These are phyloP conservation scores for Hypoxylon sp. DNA, from an alignment of 2,329 filamentous ascomycete species.

Conservation along the genomic window DNA sequence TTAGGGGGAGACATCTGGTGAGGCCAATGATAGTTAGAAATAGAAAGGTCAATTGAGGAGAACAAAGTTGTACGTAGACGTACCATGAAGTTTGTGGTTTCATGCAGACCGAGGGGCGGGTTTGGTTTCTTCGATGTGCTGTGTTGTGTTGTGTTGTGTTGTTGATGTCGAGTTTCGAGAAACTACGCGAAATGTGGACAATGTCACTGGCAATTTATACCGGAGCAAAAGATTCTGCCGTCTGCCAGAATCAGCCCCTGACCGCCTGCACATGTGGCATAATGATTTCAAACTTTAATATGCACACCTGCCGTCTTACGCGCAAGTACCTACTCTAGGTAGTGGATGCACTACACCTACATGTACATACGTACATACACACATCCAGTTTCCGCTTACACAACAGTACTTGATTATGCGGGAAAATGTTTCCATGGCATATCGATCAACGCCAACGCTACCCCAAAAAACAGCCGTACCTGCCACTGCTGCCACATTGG, in stretches of 20 bases:
- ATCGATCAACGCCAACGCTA: too few relatives aligned
- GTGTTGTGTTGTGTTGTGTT: neutral
- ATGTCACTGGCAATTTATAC: neutral
- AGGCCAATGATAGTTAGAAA: too few relatives aligned
- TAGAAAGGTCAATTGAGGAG: constrained; percentile 4
- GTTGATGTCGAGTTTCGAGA: neutral
- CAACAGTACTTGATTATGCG: too few relatives aligned
- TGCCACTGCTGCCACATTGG: too few relatives aligned
- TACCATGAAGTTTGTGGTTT: neutral
- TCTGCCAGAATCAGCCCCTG: neutral
- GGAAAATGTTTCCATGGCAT: too few relatives aligned
- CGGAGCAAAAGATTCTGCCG: neutral
- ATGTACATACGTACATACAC: neutral
- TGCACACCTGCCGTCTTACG: neutral
- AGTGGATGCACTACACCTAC: neutral
- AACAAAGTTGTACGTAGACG: constrained; percentile 16
- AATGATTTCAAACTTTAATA: neutral
- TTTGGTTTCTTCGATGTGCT: neutral
- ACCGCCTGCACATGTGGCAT: neutral
- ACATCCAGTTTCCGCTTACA: too few relatives aligned
- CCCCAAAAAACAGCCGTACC: too few relatives aligned
- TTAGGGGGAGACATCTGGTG: too few relatives aligned
- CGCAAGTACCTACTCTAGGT: neutral
- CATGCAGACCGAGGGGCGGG: neutral
- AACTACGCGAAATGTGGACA: neutral